phyloP scores from a whole-genome alignment of 2,329 filamentous ascomycete genomes.

The Volutella citrinella region DNA sequence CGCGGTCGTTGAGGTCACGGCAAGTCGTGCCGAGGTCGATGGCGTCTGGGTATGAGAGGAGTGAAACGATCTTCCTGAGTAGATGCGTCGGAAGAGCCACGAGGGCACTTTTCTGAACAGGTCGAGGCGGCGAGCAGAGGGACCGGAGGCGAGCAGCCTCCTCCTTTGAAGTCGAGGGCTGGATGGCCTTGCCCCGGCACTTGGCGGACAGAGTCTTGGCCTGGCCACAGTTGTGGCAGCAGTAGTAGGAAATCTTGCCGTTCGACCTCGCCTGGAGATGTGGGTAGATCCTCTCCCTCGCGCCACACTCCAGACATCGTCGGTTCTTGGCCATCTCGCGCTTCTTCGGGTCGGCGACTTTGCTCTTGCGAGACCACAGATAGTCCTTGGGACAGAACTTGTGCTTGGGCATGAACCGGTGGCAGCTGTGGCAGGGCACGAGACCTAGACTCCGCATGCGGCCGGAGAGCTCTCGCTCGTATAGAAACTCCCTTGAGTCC shows the following conservation, averaged over 20 bases:
- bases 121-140: conserved; percentile 2
- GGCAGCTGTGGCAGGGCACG: conserved; percentile 16
- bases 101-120: conserved; percentile 1
- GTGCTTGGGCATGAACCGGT: conserved; percentile 8
- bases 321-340: conserved; percentile 2
- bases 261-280: conserved; percentile 8
- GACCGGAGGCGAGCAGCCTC: neutral
- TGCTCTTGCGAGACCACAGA: neutral
- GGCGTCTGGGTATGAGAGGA: conserved; percentile 8
- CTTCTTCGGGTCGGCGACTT: neutral
- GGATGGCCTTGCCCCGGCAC: conserved; percentile 6
- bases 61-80: conserved; percentile 7
- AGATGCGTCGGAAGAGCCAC: conserved; percentile 12
- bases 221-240: conserved; percentile 18
- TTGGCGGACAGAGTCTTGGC: conserved; percentile 12
- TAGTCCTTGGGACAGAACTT: no score
- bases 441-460: conserved; percentile 1
- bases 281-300: neutral
- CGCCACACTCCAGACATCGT: conserved; percentile 17
- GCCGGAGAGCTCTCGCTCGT: conserved; percentile 2
- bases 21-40: conserved; percentile 7
- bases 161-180: neutral
- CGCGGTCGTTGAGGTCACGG: conserved; percentile 2
- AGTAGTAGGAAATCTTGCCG: conserved; percentile 15
- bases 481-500: conserved; percentile 3